These are phyloP conservation scores for Trichosanthes truncata DNA, from an alignment of 306 rosid genomes.

Conservation along the genomic window DNA sequence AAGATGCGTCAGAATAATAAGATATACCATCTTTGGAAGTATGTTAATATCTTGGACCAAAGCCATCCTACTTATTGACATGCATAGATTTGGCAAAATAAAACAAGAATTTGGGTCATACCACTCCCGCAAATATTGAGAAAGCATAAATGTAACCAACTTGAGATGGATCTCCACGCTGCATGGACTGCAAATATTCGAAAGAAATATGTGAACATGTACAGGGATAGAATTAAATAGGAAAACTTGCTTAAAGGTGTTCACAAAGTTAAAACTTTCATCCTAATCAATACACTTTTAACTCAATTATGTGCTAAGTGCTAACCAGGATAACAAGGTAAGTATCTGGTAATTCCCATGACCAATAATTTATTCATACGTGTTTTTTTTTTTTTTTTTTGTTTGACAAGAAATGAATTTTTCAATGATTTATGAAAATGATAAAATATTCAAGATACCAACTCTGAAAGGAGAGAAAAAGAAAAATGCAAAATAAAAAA, in stretches of 20 bases:
- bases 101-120: conserved; percentile 16
- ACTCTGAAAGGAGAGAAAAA: background rate
- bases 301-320: background rate
- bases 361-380: background rate
- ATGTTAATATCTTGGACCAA: background rate
- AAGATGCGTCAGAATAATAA: background rate
- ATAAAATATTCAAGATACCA: background rate
- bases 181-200: conserved; percentile 42
- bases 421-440: background rate
- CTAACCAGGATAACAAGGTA: background rate
- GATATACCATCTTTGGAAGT: background rate
- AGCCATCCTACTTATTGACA: background rate
- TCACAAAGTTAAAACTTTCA: background rate
- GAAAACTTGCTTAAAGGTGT: background rate
- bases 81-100: background rate
- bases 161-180: conserved; percentile 41
- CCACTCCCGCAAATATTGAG: conserved; percentile 51
- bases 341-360: background rate
- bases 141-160: conserved; percentile 46
- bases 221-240: background rate
- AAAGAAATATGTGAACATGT: background rate
- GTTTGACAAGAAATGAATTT: too few relatives aligned
- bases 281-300: background rate
- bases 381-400: too few relatives aligned
- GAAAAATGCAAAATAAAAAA: background rate